Conservation (phyloP, 192 early-diverging fungal genomes). For the Umbelopsis sp. region DNA sequence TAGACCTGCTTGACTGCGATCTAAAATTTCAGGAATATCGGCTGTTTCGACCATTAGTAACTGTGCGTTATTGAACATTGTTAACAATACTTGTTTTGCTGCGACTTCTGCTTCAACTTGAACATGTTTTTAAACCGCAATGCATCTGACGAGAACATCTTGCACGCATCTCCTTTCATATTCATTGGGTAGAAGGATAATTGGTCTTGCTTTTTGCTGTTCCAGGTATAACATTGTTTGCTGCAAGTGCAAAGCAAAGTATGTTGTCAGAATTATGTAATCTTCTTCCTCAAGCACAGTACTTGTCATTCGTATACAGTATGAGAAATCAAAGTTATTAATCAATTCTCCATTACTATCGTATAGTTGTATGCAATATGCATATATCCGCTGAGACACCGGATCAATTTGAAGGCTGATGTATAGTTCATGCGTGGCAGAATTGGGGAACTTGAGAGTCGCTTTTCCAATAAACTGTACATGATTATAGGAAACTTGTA, state of each 20-base stretch:
- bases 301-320: background rate
- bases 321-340: background rate
- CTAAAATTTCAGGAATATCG: background rate
- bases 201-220: background rate
- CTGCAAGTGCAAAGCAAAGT: background rate
- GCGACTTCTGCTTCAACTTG: background rate
- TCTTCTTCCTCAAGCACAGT: background rate
- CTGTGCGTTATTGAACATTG: background rate
- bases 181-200: background rate
- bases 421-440: background rate
- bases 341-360: background rate
- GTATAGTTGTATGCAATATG: background rate
- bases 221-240: background rate
- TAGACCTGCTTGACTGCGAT: background rate
- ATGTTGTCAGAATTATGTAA: background rate
- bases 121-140: background rate
- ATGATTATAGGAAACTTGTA: background rate
- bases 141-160: background rate
- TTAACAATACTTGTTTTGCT: background rate
- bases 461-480: conserved; percentile 2
- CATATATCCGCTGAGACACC: background rate
- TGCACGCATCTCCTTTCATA: background rate
- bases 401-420: background rate
- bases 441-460: background rate
- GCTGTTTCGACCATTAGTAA: background rate